Evolutionary conservation across 2,329 filamentous ascomycete species (phyloP).

Genomic region (Cyphellophora europaea): DNA sequence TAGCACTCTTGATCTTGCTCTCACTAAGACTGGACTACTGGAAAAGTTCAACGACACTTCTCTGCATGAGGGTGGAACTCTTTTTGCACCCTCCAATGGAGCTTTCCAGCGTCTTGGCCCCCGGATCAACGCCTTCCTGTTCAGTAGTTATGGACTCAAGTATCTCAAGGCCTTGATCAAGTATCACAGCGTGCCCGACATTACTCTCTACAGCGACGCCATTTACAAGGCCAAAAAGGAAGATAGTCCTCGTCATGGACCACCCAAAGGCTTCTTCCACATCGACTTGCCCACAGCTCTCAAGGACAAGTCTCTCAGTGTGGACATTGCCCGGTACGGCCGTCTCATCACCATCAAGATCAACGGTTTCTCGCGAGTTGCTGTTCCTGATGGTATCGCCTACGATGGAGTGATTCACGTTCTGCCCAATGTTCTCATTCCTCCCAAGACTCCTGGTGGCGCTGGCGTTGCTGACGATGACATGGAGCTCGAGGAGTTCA

Average conservation of each 20-base stretch:
- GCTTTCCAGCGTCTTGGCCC: slow-evolving; percentile 71
- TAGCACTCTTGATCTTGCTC: slow-evolving; percentile 67
- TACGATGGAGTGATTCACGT: slow-evolving; percentile 78
- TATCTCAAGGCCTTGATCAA: slow-evolving; percentile 70
- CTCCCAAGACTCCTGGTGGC: slow-evolving; percentile 50
- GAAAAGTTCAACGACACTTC: slow-evolving; percentile 48
- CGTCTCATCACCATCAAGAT: slow-evolving; percentile 63
- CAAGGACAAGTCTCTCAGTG: slow-evolving; percentile 52
- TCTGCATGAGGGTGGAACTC: slow-evolving; percentile 55
- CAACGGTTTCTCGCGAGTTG: slow-evolving; percentile 62
- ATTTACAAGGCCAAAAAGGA: slow-evolving; percentile 49
- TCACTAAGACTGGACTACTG: slow-evolving; percentile 63
- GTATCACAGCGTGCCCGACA: slow-evolving; percentile 67
- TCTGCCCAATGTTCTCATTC: slow-evolving; percentile 62
- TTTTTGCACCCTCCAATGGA: slow-evolving; percentile 72
- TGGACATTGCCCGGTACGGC: slow-evolving; percentile 63
- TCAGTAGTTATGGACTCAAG: slow-evolving; percentile 62
- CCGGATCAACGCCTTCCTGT: slow-evolving; percentile 72
- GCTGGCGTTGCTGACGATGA: slow-evolving; percentile 25
- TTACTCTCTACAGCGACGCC: slow-evolving; percentile 75
- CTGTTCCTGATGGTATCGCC: slow-evolving; percentile 60
- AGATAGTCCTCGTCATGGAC: slow-evolving; percentile 13
- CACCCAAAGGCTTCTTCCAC: slow-evolving; percentile 41
- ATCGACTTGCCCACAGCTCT: slow-evolving; percentile 64
- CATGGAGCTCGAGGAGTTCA: slow-evolving; percentile 51